Conservation (phyloP, 345 rosid species). For the Mangifera indica region DNA sequence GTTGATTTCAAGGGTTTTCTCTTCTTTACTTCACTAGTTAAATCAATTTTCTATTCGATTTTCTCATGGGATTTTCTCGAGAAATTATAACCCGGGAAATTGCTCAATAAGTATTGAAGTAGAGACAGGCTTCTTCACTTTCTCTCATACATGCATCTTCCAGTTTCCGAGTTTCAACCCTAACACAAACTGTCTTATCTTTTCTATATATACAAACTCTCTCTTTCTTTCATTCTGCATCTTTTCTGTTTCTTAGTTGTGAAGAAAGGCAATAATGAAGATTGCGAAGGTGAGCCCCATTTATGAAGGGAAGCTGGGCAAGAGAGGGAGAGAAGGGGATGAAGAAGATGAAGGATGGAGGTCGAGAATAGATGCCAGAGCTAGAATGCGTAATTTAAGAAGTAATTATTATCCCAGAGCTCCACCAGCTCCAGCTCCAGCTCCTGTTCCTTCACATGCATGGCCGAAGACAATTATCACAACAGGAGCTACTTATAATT, state of each 20-base stretch:
- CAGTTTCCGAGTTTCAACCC: not conserved
- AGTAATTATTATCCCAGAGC: not conserved
- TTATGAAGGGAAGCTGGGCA: slow-evolving; percentile 16
- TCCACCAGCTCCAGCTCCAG: not conserved
- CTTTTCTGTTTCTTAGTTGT: not conserved
- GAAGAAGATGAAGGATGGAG: not conserved
- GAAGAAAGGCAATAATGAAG: slow-evolving; percentile 12
- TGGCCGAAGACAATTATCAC: too few species aligned
- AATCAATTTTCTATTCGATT: not conserved
- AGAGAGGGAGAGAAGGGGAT: slow-evolving; percentile 1
- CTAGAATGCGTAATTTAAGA: slow-evolving; percentile 9
- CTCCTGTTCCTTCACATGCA: not conserved
- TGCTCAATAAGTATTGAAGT: too few species aligned
- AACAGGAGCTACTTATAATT: not conserved
- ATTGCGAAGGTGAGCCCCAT: slow-evolving; percentile 23
- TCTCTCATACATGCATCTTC: not conserved
- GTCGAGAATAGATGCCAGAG: slow-evolving; percentile 20
- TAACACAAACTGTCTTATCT: not conserved
- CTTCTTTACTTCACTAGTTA: slow-evolving; percentile 4
- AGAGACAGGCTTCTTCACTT: not conserved
- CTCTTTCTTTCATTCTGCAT: not conserved
- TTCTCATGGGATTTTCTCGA: slow-evolving; percentile 16
- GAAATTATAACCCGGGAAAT: not conserved
- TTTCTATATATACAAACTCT: not conserved
- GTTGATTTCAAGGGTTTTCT: not conserved